A percentile compares a stretch with the other conserved stretches of the same genome.
Evolutionary conservation across 2,329 filamentous ascomycete genomes (phyloP).

Genomic region (Didymella exigua): DNA sequence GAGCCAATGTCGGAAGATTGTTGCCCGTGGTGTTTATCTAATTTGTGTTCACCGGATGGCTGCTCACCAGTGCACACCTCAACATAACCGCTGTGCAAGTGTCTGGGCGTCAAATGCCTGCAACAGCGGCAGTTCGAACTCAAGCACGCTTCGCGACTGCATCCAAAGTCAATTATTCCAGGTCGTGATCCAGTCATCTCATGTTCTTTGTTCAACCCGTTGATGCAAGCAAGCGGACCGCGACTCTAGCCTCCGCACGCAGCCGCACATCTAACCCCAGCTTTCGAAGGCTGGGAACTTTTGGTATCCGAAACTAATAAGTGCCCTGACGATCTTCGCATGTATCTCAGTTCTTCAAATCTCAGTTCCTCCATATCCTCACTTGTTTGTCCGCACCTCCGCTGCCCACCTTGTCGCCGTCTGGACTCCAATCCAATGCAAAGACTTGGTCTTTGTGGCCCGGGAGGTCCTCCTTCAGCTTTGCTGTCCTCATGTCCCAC

Average conservation of each 20-base stretch:
- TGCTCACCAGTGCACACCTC: conserved; percentile 7
- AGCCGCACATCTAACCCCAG: conserved; percentile 15
- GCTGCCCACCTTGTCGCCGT: conserved; percentile 86
- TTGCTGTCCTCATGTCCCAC: conserved; percentile 87
- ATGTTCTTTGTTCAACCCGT: conserved; percentile 11
- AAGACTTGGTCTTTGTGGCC: conserved; percentile 94
- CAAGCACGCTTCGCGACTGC: not conserved
- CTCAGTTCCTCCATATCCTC: conserved; percentile 68
- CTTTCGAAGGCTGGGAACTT: conserved; percentile 15
- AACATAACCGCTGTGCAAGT: conserved; percentile 11
- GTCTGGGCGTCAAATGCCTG: conserved; percentile 2
- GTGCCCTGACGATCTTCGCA: conserved; percentile 9
- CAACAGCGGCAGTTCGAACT: not conserved
- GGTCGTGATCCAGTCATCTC: not conserved
- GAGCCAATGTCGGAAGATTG: conserved; percentile 11
- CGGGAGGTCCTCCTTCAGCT: conserved; percentile 80
- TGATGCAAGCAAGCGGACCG: conserved; percentile 17
- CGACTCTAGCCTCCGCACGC: conserved; percentile 15
- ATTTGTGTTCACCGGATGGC: conserved; percentile 13
- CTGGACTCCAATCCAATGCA: conserved; percentile 92
- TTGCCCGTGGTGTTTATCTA: conserved; percentile 13
- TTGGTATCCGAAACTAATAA: conserved; percentile 24
- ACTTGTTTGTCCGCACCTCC: conserved; percentile 89
- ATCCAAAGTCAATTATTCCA: not conserved
- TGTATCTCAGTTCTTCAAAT: conserved; percentile 50